Evolutionary conservation across 2,329 filamentous ascomycete species (phyloP).

Genomic region (Cercospora sojina): DNA sequence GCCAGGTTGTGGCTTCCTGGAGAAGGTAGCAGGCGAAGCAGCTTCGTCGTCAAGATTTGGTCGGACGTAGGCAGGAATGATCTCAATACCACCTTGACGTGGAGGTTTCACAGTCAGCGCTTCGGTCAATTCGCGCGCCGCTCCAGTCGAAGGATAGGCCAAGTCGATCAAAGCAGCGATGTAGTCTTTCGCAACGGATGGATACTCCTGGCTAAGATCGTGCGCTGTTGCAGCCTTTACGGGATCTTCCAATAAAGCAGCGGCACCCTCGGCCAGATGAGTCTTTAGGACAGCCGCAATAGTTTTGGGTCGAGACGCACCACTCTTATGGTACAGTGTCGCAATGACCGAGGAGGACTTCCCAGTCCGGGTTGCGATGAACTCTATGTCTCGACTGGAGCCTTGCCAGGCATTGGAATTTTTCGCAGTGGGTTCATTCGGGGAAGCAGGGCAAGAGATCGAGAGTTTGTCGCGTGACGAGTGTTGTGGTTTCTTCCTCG

Average conservation of each 20-base stretch:
- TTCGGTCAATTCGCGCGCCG: constrained; percentile 60
- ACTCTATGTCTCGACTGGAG: constrained; percentile 58
- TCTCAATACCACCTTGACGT: constrained; percentile 45
- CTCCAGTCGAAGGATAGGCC: constrained; percentile 56
- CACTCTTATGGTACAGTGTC: constrained; percentile 60
- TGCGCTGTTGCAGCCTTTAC: constrained; percentile 45
- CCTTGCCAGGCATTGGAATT: constrained; percentile 58
- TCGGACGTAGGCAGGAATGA: constrained; percentile 50
- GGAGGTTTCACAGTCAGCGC: constrained; percentile 48
- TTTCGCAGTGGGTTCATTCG: constrained; percentile 25
- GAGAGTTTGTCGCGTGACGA: constrained; percentile 31
- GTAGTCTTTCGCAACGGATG: constrained; percentile 49
- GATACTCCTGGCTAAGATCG: constrained; percentile 57
- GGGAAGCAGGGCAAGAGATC: constrained; percentile 32
- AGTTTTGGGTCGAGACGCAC: constrained; percentile 56
- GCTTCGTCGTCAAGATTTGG: constrained; percentile 25
- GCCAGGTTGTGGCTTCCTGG: background rate
- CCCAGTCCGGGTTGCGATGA: constrained; percentile 56
- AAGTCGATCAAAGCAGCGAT: constrained; percentile 56
- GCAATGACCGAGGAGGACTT: constrained; percentile 50
- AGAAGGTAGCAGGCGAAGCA: background rate
- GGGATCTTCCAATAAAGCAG: constrained; percentile 23
- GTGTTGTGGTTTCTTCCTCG: constrained; percentile 40
- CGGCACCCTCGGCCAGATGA: constrained; percentile 14
- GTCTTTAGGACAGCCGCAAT: constrained; percentile 55